Evolutionary conservation across 2,329 filamentous ascomycete genomes (phyloP).

Genomic region (Aurifilum marmelostoma): DNA sequence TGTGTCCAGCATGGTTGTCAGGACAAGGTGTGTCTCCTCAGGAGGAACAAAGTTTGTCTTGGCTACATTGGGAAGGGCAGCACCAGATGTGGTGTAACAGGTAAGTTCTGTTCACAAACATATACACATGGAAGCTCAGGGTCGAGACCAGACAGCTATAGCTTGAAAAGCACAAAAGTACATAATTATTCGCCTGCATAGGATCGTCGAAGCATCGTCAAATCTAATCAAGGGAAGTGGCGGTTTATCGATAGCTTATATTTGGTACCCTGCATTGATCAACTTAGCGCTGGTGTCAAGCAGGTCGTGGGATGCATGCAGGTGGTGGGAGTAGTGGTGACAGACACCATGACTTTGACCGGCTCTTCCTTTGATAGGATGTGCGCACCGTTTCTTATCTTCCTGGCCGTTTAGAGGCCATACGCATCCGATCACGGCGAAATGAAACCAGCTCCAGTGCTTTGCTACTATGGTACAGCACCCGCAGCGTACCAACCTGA

Average conservation of each 20-base stretch:
- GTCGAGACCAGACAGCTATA: constrained; percentile 12
- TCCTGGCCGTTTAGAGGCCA: constrained; percentile 7
- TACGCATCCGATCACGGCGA: constrained; percentile 7
- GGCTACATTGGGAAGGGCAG: not conserved
- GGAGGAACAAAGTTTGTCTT: not conserved
- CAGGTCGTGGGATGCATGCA: not conserved
- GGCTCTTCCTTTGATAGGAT: not conserved
- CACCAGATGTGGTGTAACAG: not conserved
- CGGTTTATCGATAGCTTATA: not conserved
- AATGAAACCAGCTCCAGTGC: not conserved
- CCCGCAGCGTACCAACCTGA: not conserved
- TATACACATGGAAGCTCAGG: not conserved
- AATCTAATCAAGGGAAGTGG: not conserved
- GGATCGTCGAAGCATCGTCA: not conserved
- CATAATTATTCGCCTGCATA: not conserved
- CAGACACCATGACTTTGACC: too few relatives aligned
- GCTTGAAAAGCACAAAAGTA: constrained; percentile 1
- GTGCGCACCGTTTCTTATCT: constrained; percentile 20
- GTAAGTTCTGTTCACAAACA: not conserved
- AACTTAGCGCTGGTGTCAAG: not conserved
- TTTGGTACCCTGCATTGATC: not conserved
- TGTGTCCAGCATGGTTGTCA: constrained; percentile 2
- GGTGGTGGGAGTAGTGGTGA: not conserved
- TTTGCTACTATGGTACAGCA: not conserved
- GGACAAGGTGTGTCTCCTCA: not conserved